Conservation (phyloP, 306 rosid genomes). For the Morella rubra region DNA sequence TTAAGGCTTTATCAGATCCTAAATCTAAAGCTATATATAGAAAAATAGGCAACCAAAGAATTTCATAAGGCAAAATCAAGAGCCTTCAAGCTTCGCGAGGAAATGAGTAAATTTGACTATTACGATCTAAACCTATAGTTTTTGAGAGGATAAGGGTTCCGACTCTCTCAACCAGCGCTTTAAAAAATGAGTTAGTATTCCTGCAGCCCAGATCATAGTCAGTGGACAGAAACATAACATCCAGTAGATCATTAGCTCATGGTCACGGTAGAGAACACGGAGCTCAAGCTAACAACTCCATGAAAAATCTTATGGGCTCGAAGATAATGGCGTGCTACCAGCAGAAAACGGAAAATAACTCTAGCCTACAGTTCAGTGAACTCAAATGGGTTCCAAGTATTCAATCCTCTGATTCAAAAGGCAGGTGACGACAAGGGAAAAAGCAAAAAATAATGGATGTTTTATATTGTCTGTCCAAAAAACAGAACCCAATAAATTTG, state of each 20-base stretch:
- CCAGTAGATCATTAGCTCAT: conserved; percentile 22
- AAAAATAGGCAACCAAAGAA: background rate
- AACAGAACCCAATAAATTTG: background rate
- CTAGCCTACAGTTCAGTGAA: background rate
- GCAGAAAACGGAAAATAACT: background rate
- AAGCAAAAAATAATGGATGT: background rate
- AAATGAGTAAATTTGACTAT: conserved; percentile 25
- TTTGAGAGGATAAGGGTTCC: conserved; percentile 46
- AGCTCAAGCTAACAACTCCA: background rate
- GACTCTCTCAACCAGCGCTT: conserved; percentile 57
- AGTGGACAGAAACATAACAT: conserved; percentile 36
- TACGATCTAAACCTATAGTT: conserved; percentile 46
- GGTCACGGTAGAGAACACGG: conserved; percentile 14
- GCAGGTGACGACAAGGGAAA: background rate
- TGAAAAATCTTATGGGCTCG: no score
- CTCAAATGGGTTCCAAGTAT: background rate
- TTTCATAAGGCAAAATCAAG: no score
- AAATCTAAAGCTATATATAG: background rate
- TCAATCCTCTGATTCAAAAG: background rate
- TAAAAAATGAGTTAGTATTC: conserved; percentile 30
- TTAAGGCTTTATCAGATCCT: background rate
- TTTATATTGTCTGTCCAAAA: background rate
- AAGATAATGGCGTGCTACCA: background rate
- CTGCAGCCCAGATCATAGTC: conserved; percentile 60
- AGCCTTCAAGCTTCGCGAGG: no score